Evolutionary conservation across 2,329 filamentous ascomycete genomes (phyloP), one percentile per base, ranked within the genome.

Genomic region (Esteya vermicola): DNA sequence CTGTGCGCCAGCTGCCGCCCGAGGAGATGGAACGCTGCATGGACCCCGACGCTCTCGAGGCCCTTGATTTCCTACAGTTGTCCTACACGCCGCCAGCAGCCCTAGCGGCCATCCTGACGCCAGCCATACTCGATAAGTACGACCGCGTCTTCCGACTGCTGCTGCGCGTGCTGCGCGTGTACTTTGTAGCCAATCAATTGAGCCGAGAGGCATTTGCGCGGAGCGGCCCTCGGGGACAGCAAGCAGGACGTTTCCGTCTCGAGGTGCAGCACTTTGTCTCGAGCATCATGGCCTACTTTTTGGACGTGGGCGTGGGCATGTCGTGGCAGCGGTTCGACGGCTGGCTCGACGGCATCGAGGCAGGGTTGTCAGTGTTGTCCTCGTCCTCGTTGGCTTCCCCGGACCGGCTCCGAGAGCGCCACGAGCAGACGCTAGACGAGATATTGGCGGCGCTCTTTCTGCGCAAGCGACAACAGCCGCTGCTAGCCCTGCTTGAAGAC

Each of bases 51-150:
- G 81, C 80, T 0, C 69, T 96, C 16, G 78, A 89, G 53, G 91
- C 91, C 0, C 67, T 96, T n/a, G 91, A 96, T 57, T 96, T 98
- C 52, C 65, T 98, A 14, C 76, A 85, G 2, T 63, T 98, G 8
- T 81, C 86, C 34, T 96, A 95, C 59, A 82, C 80, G 31, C 70
- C 86, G 0, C 81, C 86, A 0, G 57, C 71, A 1, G 75, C 84
- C 1, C 64, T 96, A 1, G 68, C 78, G 31, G 66, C 77, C 0
- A 69, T 96, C 45, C 78, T 98, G 32, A 86, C 85, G 0, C 66
- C 75, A 0, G 56, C 67, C 0, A 70, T 80, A 2, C 61, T 96
- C 10, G 64, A 76, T 40, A 85, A 85, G 49, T 96, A 95, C 52
- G 91, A 96, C 55, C 68, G 70, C 35, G 70, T 95, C 27, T 96